Conservation (phyloP, 2,329 filamentous ascomycete genomes). For the Dendrostoma leiphaemia region DNA sequence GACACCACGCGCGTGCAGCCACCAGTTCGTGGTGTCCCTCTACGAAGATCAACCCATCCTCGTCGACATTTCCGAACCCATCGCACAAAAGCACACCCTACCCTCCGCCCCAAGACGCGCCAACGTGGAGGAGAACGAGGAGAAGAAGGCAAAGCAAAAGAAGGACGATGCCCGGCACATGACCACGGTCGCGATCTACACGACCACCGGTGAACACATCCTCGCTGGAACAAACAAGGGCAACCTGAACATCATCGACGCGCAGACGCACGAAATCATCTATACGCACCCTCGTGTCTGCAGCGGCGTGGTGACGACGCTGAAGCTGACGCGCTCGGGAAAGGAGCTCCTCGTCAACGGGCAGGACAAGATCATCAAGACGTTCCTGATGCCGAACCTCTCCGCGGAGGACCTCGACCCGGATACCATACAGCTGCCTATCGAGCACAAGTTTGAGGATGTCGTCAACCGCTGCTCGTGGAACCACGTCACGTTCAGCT, state of each 20-base stretch:
- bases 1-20: slow-evolving; percentile 45
- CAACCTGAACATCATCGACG: slow-evolving; percentile 92
- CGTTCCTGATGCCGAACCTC: slow-evolving; percentile 82
- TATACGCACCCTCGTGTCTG: slow-evolving; percentile 82
- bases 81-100: slow-evolving; percentile 72
- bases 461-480: slow-evolving; percentile 92
- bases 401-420: slow-evolving; percentile 68
- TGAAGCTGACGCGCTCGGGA: slow-evolving; percentile 81
- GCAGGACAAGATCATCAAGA: slow-evolving; percentile 91
- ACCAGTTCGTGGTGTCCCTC: slow-evolving; percentile 84
- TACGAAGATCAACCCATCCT: slow-evolving; percentile 92
- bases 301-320: slow-evolving; percentile 80
- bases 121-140: slow-evolving; percentile 66
- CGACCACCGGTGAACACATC: slow-evolving; percentile 80
- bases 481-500: slow-evolving; percentile 96
- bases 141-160: slow-evolving; percentile 75
- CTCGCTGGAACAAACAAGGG: slow-evolving; percentile 93
- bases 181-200: slow-evolving; percentile 91
- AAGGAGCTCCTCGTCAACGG: slow-evolving; percentile 88
- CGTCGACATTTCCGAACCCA: slow-evolving; percentile 71
- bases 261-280: slow-evolving; percentile 74
- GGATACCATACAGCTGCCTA: slow-evolving; percentile 81
- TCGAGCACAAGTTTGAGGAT: slow-evolving; percentile 98
- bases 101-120: slow-evolving; percentile 79
- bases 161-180: slow-evolving; percentile 93